Percentiles rank a stretch among this genome's conserved stretches.
phyloP scores from a whole-genome alignment of 139 green algal species.

The Chlorella sp. region DNA sequence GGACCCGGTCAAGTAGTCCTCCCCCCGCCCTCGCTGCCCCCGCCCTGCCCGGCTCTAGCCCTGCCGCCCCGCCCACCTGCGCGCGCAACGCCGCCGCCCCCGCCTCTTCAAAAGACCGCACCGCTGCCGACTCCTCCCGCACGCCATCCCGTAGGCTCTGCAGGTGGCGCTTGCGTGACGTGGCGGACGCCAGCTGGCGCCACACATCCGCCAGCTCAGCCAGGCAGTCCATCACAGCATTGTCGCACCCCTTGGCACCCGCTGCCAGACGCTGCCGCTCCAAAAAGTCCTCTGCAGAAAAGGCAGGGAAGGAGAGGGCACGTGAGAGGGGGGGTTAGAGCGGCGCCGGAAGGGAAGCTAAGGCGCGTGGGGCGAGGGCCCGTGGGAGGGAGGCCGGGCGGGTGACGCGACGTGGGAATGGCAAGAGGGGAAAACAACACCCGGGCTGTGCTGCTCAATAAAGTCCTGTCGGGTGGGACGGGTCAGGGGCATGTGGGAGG shows the following conservation, averaged over 20 bases:
- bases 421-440: no score
- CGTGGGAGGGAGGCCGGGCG: no score
- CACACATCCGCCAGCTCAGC: slow-evolving; percentile 69
- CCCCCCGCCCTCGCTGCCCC: no score
- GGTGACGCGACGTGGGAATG: neutral
- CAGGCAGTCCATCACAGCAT: slow-evolving; percentile 64
- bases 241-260: slow-evolving; percentile 43
- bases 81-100: slow-evolving; percentile 44
- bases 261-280: slow-evolving; percentile 44
- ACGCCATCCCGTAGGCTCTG: slow-evolving; percentile 37
- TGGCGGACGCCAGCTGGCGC: slow-evolving; percentile 63
- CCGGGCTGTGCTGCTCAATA: no score
- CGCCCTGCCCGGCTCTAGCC: no score
- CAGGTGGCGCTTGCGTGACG: slow-evolving; percentile 48
- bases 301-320: no score
- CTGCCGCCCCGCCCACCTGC: slow-evolving; percentile 40
- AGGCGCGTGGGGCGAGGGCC: no score
- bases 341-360: no score
- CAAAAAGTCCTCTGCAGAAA: slow-evolving; percentile 35
- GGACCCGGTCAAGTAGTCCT: no score
- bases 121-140: slow-evolving; percentile 43
- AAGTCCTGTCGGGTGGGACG: neutral
- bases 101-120: slow-evolving; percentile 45
- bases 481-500: neutral
- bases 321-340: no score